These are phyloP conservation scores for Mantamonas sphyraenae DNA, from an alignment of 78 protist genomes.

Conservation along the genomic window DNA sequence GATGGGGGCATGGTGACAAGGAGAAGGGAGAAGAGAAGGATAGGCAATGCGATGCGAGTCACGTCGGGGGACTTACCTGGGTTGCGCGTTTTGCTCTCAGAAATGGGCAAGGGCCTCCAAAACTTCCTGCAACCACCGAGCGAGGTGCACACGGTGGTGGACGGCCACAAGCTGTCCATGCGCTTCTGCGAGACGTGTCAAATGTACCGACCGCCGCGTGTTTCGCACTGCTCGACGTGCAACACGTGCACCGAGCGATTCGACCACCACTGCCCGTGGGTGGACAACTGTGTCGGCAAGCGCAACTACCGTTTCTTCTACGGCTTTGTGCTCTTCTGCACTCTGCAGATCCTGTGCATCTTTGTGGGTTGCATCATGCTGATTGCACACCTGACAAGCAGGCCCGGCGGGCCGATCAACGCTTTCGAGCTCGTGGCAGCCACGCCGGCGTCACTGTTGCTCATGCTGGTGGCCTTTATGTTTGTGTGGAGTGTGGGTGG, in stretches of 20 bases:
- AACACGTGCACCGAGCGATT: slow-evolving; percentile 25
- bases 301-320: slow-evolving; percentile 43
- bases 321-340: slow-evolving; percentile 4
- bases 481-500: background rate
- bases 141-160: too few relatives aligned
- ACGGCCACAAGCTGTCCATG: too few relatives aligned
- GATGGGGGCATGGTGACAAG: too few relatives aligned
- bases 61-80: too few relatives aligned
- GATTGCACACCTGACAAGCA: background rate
- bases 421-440: background rate
- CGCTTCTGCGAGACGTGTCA: slow-evolving; percentile 54
- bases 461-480: background rate
- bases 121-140: too few relatives aligned
- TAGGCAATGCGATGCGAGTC: too few relatives aligned
- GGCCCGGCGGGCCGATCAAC: background rate
- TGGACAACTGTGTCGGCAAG: slow-evolving; percentile 57
- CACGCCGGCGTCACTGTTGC: background rate
- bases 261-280: slow-evolving; percentile 69
- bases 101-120: too few relatives aligned
- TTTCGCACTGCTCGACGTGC: slow-evolving; percentile 50
- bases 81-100: too few relatives aligned
- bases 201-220: slow-evolving; percentile 55
- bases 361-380: background rate
- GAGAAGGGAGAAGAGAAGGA: too few relatives aligned
- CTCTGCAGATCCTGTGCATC: background rate